Evolutionary conservation across 2,329 filamentous ascomycete genomes (phyloP).

Genomic region (Ophiostoma ulmi): DNA sequence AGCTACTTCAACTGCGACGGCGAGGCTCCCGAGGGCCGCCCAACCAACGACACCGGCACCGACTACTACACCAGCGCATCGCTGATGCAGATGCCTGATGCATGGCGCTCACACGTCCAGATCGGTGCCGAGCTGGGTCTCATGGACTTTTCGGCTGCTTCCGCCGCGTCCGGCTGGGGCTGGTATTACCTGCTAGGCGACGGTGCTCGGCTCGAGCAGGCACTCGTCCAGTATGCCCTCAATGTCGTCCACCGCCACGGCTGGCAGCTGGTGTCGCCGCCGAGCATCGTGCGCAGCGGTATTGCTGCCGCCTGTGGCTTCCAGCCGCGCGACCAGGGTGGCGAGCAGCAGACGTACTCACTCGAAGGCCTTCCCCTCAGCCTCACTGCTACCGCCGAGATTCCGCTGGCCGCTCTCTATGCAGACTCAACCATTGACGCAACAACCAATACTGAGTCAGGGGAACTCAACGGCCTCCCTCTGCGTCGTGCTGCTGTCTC

Average conservation of each 20-base stretch:
- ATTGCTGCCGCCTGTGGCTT: constrained; percentile 90
- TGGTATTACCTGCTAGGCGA: constrained; percentile 97
- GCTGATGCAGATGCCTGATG: background rate
- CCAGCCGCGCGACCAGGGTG: constrained; percentile 82
- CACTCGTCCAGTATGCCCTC: constrained; percentile 81
- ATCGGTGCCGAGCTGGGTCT: constrained; percentile 82
- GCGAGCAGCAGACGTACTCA: constrained; percentile 86
- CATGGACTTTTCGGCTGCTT: constrained; percentile 81
- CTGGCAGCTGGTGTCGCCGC: constrained; percentile 77
- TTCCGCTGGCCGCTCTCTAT: constrained; percentile 86
- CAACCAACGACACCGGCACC: background rate
- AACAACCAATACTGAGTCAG: constrained; percentile 36
- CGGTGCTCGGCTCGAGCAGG: constrained; percentile 89
- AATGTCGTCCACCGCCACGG: constrained; percentile 64
- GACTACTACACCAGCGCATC: constrained; percentile 5
- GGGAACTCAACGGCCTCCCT: constrained; percentile 47
- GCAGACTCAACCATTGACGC: constrained; percentile 65
- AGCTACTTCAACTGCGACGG: constrained; percentile 74
- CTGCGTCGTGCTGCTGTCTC: constrained; percentile 77
- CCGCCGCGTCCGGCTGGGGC: constrained; percentile 85
- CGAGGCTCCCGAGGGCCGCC: constrained; percentile 32
- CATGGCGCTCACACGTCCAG: constrained; percentile 71
- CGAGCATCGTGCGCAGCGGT: constrained; percentile 86
- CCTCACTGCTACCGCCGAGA: constrained; percentile 87
- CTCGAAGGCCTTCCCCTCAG: constrained; percentile 69